phyloP scores from a whole-genome alignment of 2,329 filamentous ascomycete genomes.

The Lasiodiplodia sp. region DNA sequence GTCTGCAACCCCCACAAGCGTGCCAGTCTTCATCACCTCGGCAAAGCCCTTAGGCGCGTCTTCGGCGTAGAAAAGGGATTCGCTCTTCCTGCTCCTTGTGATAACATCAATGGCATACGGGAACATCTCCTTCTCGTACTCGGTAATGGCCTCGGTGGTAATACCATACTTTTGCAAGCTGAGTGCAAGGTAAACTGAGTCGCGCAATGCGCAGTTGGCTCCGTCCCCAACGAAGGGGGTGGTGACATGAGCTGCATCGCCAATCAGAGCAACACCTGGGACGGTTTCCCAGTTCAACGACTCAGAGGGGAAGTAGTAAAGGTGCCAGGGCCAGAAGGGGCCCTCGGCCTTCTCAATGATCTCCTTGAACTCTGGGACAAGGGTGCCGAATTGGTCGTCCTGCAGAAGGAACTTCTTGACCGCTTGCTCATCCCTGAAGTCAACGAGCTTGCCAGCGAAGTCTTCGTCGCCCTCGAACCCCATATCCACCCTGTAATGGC shows the following conservation, averaged over 20 bases:
- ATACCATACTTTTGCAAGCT: neutral
- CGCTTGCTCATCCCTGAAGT: neutral
- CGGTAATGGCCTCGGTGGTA: neutral
- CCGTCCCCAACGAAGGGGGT: slow-evolving; percentile 20
- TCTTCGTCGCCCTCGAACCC: neutral
- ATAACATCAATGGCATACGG: neutral
- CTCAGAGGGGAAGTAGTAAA: neutral
- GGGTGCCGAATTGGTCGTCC: neutral
- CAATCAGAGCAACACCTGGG: slow-evolving; percentile 19
- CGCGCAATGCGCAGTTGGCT: slow-evolving; percentile 21
- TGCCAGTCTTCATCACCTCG: neutral
- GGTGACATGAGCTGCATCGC: slow-evolving; percentile 25
- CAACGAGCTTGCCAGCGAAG: neutral
- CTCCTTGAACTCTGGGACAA: neutral
- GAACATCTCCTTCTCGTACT: slow-evolving; percentile 7
- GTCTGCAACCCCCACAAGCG: neutral
- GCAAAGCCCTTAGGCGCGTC: neutral
- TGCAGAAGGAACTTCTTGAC: neutral
- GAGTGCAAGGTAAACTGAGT: neutral
- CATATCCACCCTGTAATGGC: neutral
- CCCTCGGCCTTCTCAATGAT: neutral
- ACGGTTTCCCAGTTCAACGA: slow-evolving; percentile 16
- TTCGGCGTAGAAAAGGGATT: neutral
- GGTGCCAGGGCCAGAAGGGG: neutral
- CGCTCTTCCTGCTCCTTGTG: neutral